Evolutionary conservation across 2,329 filamentous ascomycete genomes (phyloP), one percentile per base, ranked within the genome.

Genomic region (Blastomyces gilchristii): DNA sequence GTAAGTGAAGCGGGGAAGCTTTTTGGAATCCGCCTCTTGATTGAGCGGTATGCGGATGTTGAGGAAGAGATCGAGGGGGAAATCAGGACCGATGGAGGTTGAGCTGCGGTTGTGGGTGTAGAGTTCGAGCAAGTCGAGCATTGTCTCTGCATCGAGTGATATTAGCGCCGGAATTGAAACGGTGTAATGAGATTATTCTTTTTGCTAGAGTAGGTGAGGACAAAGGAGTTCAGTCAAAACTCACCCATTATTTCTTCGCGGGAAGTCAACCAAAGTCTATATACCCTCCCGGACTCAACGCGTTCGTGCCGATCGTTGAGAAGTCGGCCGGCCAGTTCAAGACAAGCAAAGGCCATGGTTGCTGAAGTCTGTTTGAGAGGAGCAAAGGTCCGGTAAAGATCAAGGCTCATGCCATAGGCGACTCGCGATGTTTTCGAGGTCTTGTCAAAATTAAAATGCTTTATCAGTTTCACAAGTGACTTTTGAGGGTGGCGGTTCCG

Each of bases 381-480:
- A 0, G 91, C 87, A 74, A 94, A 95, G 0, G 94, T 99, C 72
- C 92, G 90, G 77, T 97, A 96, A 57, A 96, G 80, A 75, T 99
- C 94, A 61, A 93, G 84, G 57, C 87, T 89, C 73, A 97, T 89
- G 66, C 87, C 85, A 77, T 91, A 96, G 0, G 90, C 90, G 0
- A 86, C 82, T 18, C 81, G 80, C 31, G 65, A 63, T 2, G 59
- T 63, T 59, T 61, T 60, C 9, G 65, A 67, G 56, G 63, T 63
- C 61, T 79, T 81, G 5, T 82, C 80, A 8, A 84, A 79, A 5
- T 79, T 75, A 63, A 87, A 81, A 56, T 78, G 77, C 71, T 87
- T 84, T 60, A 86, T 81, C 34, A 96, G 81, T 77, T 97, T 97
- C 68, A 91, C 82, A 52, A 97, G 80, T 28, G 90, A 81, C 67